Evolutionary conservation across 2,329 filamentous ascomycete genomes (phyloP).

Genomic region (Apiospora kogelbergensis): DNA sequence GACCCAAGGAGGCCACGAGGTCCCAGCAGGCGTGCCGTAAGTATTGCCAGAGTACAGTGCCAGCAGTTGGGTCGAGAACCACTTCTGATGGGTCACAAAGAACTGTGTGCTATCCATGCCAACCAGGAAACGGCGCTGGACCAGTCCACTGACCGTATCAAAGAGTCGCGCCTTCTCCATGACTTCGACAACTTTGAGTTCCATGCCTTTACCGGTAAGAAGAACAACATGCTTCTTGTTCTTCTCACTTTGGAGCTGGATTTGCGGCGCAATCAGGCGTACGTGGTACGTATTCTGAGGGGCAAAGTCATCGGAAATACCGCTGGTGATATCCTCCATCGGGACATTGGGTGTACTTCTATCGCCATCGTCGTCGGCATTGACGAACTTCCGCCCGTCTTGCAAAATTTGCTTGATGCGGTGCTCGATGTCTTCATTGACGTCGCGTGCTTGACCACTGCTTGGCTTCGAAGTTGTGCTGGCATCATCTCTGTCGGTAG

Average conservation of each 20-base stretch:
- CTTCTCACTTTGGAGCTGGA: constrained; percentile 97
- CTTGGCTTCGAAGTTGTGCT: constrained; percentile 38
- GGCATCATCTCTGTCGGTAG: constrained; percentile 24
- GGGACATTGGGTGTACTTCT: constrained; percentile 37
- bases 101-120: constrained; percentile 98
- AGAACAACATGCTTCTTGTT: constrained; percentile 95
- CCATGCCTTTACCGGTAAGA: constrained; percentile 97
- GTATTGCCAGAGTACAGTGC: constrained; percentile 93
- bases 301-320: constrained; percentile 84
- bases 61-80: constrained; percentile 78
- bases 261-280: constrained; percentile 92
- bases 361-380: constrained; percentile 60
- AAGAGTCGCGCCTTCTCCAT: constrained; percentile 95
- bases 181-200: constrained; percentile 94
- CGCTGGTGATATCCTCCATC: constrained; percentile 65
- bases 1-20: constrained; percentile 96
- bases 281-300: constrained; percentile 94
- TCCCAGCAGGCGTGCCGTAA: constrained; percentile 82
- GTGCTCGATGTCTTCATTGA: constrained; percentile 70
- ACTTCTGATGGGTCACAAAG: constrained; percentile 94
- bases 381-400: constrained; percentile 81
- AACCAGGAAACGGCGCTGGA: constrained; percentile 89
- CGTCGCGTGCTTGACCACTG: constrained; percentile 54
- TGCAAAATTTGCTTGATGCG: constrained; percentile 82
- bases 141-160: constrained; percentile 90